Conservation (phyloP, 768 basidiomycete genomes). For the Termitomyces sp. region DNA sequence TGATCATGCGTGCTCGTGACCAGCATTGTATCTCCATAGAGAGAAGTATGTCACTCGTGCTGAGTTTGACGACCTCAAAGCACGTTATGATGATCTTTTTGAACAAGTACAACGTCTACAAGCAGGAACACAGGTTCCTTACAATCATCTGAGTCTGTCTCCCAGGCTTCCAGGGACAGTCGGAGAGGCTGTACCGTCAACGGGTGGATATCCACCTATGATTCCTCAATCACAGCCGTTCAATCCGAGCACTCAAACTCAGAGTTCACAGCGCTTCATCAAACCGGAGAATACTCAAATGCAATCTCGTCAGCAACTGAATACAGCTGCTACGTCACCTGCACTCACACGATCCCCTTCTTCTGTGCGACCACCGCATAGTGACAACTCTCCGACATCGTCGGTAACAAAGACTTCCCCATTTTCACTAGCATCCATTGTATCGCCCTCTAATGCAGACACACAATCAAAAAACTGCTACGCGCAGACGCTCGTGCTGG, state of each 20-base stretch:
- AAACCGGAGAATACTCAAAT: constrained; percentile 21
- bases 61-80: constrained; percentile 73
- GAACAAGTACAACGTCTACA: constrained; percentile 44
- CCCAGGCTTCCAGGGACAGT: constrained; percentile 22
- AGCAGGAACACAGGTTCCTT: constrained; percentile 19
- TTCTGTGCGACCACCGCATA: constrained; percentile 11
- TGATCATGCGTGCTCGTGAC: constrained; percentile 10
- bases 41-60: constrained; percentile 78
- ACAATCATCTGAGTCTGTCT: constrained; percentile 27
- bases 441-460: constrained; percentile 31
- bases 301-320: constrained; percentile 16
- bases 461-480: constrained; percentile 66
- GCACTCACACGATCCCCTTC: constrained; percentile 17
- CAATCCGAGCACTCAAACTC: constrained; percentile 16
- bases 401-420: constrained; percentile 26
- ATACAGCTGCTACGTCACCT: constrained; percentile 15
- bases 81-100: constrained; percentile 58
- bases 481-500: constrained; percentile 77
- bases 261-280: constrained; percentile 21
- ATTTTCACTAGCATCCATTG: constrained; percentile 34
- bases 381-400: constrained; percentile 19
- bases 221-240: constrained; percentile 27
- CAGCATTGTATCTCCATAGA: constrained; percentile 25
- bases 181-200: constrained; percentile 26
- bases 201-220: constrained; percentile 26